These are phyloP conservation scores for Pholiota molesta DNA, from an alignment of 768 basidiomycete genomes.

Conservation along the genomic window DNA sequence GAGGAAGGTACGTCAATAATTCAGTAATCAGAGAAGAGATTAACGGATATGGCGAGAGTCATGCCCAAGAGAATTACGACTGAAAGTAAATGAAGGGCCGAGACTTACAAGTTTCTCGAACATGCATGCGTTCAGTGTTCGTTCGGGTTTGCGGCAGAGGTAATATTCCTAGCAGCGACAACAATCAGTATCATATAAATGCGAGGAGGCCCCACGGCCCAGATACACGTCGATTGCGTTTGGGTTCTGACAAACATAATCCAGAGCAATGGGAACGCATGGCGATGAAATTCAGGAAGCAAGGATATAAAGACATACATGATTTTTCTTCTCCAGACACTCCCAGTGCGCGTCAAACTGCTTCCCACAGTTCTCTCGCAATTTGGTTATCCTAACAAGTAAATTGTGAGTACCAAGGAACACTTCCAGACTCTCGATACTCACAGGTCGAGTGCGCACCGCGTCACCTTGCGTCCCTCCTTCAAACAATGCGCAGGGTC, in stretches of 20 bases:
- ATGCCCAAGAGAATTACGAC: neutral
- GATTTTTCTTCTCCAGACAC: constrained; percentile 93
- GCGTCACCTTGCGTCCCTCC: constrained; percentile 93
- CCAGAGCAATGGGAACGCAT: neutral
- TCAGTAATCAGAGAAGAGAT: neutral
- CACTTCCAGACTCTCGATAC: constrained; percentile 33
- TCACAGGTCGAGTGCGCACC: constrained; percentile 93
- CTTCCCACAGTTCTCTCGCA: constrained; percentile 87
- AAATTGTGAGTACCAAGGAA: neutral
- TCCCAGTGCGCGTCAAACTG: constrained; percentile 94
- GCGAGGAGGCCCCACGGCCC: no score
- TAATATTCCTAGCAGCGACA: constrained; percentile 70
- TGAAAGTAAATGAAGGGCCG: neutral
- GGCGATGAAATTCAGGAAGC: neutral
- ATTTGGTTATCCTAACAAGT: constrained; percentile 77
- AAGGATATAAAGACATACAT: constrained; percentile 51
- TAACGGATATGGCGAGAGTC: neutral
- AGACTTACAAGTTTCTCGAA: constrained; percentile 90
- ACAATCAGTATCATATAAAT: neutral
- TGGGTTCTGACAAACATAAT: neutral
- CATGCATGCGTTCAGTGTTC: constrained; percentile 89
- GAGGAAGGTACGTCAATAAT: constrained; percentile 1
- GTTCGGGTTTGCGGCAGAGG: constrained; percentile 87
- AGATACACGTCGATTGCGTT: neutral
- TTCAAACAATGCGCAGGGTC: constrained; percentile 93